Evolutionary conservation across 2,329 filamentous ascomycete species (phyloP).

Genomic region (Lasiodiplodia sp.): DNA sequence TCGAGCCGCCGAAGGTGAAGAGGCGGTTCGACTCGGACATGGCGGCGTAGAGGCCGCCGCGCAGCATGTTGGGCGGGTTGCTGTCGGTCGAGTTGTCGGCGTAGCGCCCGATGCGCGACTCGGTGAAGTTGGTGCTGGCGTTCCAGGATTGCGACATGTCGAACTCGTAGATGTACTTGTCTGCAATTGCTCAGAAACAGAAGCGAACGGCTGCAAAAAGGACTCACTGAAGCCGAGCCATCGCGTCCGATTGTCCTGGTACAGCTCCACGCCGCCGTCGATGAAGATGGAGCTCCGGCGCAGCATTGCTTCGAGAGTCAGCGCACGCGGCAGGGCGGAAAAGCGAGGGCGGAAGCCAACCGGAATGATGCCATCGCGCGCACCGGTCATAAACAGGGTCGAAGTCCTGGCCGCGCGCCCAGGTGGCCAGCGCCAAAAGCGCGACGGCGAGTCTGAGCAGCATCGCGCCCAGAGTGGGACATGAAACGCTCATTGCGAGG

Average conservation of each 20-base stretch:
- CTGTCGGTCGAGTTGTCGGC: constrained; percentile 32
- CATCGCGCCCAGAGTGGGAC: background rate
- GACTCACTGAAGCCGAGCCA: constrained; percentile 29
- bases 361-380: constrained; percentile 18
- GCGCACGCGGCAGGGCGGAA: no score
- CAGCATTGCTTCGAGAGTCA: constrained; percentile 21
- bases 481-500: background rate
- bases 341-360: background rate
- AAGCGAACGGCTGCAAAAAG: background rate
- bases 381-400: background rate
- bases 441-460: background rate
- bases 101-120: constrained; percentile 37
- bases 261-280: constrained; percentile 25
- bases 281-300: constrained; percentile 21
- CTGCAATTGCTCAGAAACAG: background rate
- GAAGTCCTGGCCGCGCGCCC: background rate
- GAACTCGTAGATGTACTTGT: constrained; percentile 32
- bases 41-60: constrained; percentile 42
- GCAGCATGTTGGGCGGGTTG: constrained; percentile 37
- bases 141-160: constrained; percentile 43
- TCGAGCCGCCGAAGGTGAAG: constrained; percentile 45
- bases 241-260: constrained; percentile 6
- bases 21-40: constrained; percentile 36
- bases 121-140: constrained; percentile 41
- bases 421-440: background rate